These are phyloP conservation scores for Aspergillus caelatus DNA, from an alignment of 2,329 filamentous ascomycete genomes.

Conservation along the genomic window DNA sequence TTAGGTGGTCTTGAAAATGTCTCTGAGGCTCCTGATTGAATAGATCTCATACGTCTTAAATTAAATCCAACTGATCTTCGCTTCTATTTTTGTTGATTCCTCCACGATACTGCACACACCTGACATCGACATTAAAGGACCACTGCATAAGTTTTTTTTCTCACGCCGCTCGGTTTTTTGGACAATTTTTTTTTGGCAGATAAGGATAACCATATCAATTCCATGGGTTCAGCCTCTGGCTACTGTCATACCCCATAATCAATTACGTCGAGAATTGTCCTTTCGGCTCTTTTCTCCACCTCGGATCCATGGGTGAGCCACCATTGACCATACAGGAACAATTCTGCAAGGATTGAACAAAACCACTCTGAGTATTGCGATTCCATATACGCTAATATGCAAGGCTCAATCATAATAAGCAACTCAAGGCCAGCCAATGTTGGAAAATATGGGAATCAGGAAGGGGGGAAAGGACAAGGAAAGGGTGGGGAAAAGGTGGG, in stretches of 20 bases:
- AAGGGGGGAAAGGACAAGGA: neutral
- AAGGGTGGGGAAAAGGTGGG: too few relatives aligned
- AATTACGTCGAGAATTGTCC: neutral
- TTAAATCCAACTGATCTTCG: neutral
- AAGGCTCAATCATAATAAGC: neutral
- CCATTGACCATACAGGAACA: neutral
- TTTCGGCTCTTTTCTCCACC: constrained; percentile 5
- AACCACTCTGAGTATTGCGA: neutral
- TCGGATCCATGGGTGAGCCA: neutral
- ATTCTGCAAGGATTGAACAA: neutral
- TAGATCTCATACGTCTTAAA: neutral
- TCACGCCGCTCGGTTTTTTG: neutral
- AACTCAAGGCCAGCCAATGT: neutral
- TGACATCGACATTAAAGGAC: constrained; percentile 1
- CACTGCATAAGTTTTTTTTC: neutral
- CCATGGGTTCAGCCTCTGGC: neutral
- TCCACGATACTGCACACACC: neutral
- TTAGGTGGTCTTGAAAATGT: neutral
- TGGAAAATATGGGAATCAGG: neutral
- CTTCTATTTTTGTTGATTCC: constrained; percentile 1
- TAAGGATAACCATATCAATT: neutral
- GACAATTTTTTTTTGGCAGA: neutral
- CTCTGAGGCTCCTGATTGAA: neutral
- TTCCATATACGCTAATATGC: neutral
- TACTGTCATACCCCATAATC: neutral